Conservation (phyloP, 2,329 filamentous ascomycete species). For the Drechslera avenae region DNA sequence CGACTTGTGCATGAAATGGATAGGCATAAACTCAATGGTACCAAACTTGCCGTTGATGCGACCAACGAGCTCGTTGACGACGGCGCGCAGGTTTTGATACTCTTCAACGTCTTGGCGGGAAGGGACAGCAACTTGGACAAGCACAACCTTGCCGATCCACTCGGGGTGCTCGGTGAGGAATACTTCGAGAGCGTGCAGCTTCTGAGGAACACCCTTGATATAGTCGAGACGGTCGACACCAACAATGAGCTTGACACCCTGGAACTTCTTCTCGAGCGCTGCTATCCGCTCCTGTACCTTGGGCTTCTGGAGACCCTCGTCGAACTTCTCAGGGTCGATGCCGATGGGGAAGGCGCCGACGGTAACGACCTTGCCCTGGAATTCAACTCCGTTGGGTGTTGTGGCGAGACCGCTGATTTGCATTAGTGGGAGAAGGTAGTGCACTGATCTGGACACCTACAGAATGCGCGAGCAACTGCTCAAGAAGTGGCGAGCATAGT, state of each 20-base stretch:
- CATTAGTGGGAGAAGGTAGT: slow-evolving; percentile 11
- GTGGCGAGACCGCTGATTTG: slow-evolving; percentile 66
- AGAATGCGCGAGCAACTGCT: slow-evolving; percentile 95
- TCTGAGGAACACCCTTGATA: slow-evolving; percentile 98
- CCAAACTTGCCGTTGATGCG: slow-evolving; percentile 97
- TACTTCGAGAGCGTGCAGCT: slow-evolving; percentile 93
- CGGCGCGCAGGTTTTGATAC: slow-evolving; percentile 92
- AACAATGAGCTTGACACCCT: slow-evolving; percentile 94
- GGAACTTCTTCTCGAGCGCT: slow-evolving; percentile 84
- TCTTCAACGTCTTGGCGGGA: slow-evolving; percentile 96
- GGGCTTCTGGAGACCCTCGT: slow-evolving; percentile 82
- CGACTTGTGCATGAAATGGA: slow-evolving; percentile 97
- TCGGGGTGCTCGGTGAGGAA: slow-evolving; percentile 97
- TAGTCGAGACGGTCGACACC: slow-evolving; percentile 97
- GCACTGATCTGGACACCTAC: slow-evolving; percentile 51
- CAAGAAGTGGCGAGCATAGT: slow-evolving; percentile 97
- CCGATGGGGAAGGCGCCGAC: slow-evolving; percentile 97
- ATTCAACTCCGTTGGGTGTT: slow-evolving; percentile 91
- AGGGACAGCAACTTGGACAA: slow-evolving; percentile 94
- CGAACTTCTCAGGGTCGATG: slow-evolving; percentile 96
- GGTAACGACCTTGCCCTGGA: slow-evolving; percentile 83
- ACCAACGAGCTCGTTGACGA: slow-evolving; percentile 95
- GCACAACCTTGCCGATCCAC: slow-evolving; percentile 95
- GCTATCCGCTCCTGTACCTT: slow-evolving; percentile 88
- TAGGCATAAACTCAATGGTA: slow-evolving; percentile 97